A percentile compares a stretch with the other conserved stretches of the same genome.
phyloP scores from a whole-genome alignment of 2,329 filamentous ascomycete genomes.

The Colletotrichum cuscutae region DNA sequence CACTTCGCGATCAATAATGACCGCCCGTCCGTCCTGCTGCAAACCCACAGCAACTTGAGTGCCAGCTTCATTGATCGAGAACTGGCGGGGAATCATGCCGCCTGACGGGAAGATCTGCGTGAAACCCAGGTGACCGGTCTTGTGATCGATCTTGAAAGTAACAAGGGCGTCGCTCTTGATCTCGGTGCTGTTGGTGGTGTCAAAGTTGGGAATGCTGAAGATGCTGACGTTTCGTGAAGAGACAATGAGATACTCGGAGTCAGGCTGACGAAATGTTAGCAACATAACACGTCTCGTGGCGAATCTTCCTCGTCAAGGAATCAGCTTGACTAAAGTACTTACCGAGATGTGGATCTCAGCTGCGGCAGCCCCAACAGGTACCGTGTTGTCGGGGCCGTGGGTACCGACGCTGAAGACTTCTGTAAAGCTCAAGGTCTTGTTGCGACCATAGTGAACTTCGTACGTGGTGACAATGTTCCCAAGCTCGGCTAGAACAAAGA shows the following conservation, averaged over 20 bases:
- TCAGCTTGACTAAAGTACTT: constrained; percentile 42
- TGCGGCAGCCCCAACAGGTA: constrained; percentile 55
- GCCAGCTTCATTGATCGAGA: constrained; percentile 72
- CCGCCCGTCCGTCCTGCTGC: constrained; percentile 70
- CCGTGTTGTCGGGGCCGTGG: constrained; percentile 55
- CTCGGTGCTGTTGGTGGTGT: constrained; percentile 44
- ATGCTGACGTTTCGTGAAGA: constrained; percentile 73
- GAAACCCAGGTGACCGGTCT: constrained; percentile 64
- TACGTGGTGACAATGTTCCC: constrained; percentile 66
- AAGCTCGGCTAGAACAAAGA: constrained; percentile 71
- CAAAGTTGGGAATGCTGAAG: constrained; percentile 57
- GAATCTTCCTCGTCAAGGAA: too few species aligned
- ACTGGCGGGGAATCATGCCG: constrained; percentile 73
- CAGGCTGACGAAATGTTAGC: constrained; percentile 51
- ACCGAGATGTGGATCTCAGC: constrained; percentile 69
- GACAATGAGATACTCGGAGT: constrained; percentile 71
- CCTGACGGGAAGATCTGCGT: constrained; percentile 69
- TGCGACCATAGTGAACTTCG: constrained; percentile 59
- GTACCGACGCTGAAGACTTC: constrained; percentile 59
- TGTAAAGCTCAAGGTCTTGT: constrained; percentile 54
- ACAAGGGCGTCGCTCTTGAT: constrained; percentile 72
- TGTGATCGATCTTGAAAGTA: constrained; percentile 65
- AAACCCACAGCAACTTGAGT: constrained; percentile 72
- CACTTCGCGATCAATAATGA: constrained; percentile 69
- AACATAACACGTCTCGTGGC: not conserved